Evolutionary conservation across 2,329 filamentous ascomycete species (phyloP), one percentile per base, ranked within the genome.

Genomic region (Drechslera avenae): DNA sequence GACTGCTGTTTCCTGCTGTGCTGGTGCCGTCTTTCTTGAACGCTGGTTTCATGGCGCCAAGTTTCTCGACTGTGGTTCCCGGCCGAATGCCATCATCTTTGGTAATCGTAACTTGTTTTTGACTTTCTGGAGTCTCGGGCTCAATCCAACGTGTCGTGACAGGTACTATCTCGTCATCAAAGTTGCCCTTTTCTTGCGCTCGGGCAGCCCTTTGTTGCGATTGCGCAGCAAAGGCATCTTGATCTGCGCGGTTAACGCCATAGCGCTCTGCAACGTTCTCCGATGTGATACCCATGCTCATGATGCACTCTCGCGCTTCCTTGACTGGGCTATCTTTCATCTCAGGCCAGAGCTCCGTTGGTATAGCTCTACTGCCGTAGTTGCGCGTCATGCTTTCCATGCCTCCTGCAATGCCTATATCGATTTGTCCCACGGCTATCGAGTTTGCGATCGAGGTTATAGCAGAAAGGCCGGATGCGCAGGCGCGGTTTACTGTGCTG

Each of bases 311-410:
- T 34, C 83, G 78, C 3, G 89, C 89, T 57, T 95, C 86, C 66
- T 87, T 81, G 8, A 83, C 81, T 1, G 76, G 74, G 3, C 82
- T 86, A 1, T 87, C 82, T 63, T 79, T 83, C 54, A 96, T 76
- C 43, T 83, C 86, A 0, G 88, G 86, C 90, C 91, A 96, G 9
- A 91, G 75, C 57, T 91, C 84, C 0, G 86, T 86, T 0, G 92
- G 92, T 35, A 97, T 94, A n/a, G 92, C 92, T 50, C 86, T 80
- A 19, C 80, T 85, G 43, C 87, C 91, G 75, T 97, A 97, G 76
- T 96, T 96, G 59, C 88, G 79, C 57, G 90, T 96, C 92, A 97
- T 97, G 76, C 88, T 93, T 82, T 97, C 92, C 89, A 95, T 96
- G 23, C 92, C 92, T 2, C 89, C 92, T 8, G 86, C 92, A 55